Base-by-base conservation (phyloP, 257 asterid species). In the Linderniella brevidens region DNA sequence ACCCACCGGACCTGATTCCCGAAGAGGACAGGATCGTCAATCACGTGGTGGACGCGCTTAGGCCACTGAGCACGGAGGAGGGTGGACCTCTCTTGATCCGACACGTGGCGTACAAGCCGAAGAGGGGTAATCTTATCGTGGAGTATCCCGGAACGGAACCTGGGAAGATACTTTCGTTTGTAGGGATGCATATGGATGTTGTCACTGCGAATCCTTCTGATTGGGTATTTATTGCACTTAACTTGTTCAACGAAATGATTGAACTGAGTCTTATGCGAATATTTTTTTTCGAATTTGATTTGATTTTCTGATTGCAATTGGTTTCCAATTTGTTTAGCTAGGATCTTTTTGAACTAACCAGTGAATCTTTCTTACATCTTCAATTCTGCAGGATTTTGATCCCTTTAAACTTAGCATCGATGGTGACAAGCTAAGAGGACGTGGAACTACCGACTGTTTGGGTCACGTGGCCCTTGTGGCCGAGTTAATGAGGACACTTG, bases 141-240 rank as follows among this genome's bases (percentile, higher is more conserved):
- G 95, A 87, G 74, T 87, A 78, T 37, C 97, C 95, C 2, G 97
- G 97, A 46, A 78, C 92, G 53, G 66, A 72, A 51, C 90, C 92
- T 10, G 82, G 84, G 8, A 78, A 72, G 49, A 40, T 84, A 60
- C 36, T 88, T 63, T 88, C 97, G 2, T 88, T 88, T 52, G 97
- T 88, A 11, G 97, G 97, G 11, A 88, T 88, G 97, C 97, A 88
- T 54, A 88, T 88, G 97, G 97, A 84, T 65, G 97, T 88, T 38
- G 95, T 88, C 59, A 83, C 97, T 38, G 95, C 97, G 8, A 80
- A 76, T 49, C 93, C 90, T 58, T 58, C 75, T 48, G 92, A 88
- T 57, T 88, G 97, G 97, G 97, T 86, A 58, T 39, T 57, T 51
- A 13, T 17, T 13, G 19, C 1, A 15, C 12, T 49, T 39, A 3